These are phyloP conservation scores for Cenchrus fungigraminus DNA, from an alignment of 176 grass and related monocot species.

Conservation along the genomic window DNA sequence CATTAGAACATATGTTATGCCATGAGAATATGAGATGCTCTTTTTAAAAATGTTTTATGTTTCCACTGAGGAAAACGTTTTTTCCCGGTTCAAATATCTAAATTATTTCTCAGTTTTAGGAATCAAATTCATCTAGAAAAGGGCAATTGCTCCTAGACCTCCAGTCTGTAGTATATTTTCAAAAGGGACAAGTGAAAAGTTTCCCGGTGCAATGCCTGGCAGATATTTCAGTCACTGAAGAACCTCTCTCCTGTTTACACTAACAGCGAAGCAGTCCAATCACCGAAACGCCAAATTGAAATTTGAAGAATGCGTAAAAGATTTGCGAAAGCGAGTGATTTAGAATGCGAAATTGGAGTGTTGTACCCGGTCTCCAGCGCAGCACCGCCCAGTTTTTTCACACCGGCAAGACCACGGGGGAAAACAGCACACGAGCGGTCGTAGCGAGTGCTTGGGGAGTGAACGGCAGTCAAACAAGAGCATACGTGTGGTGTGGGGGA, in stretches of 20 bases:
- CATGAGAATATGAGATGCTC: background rate
- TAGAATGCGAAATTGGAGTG: background rate
- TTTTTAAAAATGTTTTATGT: slow-evolving; percentile 13
- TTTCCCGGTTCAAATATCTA: background rate
- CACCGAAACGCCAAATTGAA: background rate
- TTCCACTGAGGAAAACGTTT: background rate
- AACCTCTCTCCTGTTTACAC: background rate
- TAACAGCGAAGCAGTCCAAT: background rate
- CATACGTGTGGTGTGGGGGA: too few relatives aligned
- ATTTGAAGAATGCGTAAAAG: slow-evolving; percentile 1
- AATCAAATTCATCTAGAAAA: background rate
- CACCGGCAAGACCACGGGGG: background rate
- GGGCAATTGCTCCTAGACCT: background rate
- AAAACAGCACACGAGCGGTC: background rate
- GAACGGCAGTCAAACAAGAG: too few relatives aligned
- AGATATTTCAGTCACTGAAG: background rate
- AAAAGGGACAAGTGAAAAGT: background rate
- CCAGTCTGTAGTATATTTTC: background rate
- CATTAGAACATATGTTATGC: background rate
- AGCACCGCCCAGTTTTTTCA: background rate
- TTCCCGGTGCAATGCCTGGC: background rate
- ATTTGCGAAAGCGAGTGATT: background rate
- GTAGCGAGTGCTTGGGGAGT: too few relatives aligned
- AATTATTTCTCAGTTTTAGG: background rate
- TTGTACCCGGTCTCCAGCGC: background rate